phyloP scores from a whole-genome alignment of 768 basidiomycete genomes.

The Chalciporus chontae region DNA sequence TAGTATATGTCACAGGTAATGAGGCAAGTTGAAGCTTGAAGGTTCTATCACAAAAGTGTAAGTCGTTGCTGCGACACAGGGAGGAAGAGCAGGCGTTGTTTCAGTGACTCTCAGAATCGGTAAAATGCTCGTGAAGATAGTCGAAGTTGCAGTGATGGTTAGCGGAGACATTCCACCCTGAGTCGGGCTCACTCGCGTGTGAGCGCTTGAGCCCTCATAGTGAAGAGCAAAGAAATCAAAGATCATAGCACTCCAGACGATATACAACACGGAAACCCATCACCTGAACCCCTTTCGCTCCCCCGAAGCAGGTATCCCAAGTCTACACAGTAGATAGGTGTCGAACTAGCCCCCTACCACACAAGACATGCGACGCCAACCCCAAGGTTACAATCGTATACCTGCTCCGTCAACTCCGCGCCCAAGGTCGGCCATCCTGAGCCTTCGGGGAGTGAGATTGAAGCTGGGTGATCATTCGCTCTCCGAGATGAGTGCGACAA shows the following conservation, averaged over 20 bases:
- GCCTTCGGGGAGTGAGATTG: not conserved
- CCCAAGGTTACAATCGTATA: constrained; percentile 1
- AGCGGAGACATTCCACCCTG: too few relatives aligned
- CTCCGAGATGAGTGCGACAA: constrained; percentile 80
- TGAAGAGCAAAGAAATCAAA: constrained; percentile 5
- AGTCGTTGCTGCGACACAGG: too few relatives aligned
- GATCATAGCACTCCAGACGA: constrained; percentile 23
- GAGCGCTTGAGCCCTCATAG: too few relatives aligned
- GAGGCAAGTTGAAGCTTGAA: too few relatives aligned
- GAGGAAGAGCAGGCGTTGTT: too few relatives aligned
- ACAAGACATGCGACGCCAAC: constrained; percentile 7
- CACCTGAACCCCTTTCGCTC: not conserved
- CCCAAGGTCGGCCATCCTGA: not conserved
- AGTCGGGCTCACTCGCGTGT: too few relatives aligned
- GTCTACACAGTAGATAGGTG: constrained; percentile 15
- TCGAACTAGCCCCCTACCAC: constrained; percentile 10
- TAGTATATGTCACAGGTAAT: too few relatives aligned
- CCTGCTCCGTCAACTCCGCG: not conserved
- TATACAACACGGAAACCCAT: constrained; percentile 13
- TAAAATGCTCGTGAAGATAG: too few relatives aligned
- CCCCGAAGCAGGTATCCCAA: constrained; percentile 7
- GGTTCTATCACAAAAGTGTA: too few relatives aligned
- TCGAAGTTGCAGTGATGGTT: too few relatives aligned
- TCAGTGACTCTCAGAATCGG: too few relatives aligned
- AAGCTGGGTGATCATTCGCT: constrained; percentile 44